Base-by-base conservation (phyloP, 371 early-diverging fungal genomes). In the Mucor plumbeus region DNA sequence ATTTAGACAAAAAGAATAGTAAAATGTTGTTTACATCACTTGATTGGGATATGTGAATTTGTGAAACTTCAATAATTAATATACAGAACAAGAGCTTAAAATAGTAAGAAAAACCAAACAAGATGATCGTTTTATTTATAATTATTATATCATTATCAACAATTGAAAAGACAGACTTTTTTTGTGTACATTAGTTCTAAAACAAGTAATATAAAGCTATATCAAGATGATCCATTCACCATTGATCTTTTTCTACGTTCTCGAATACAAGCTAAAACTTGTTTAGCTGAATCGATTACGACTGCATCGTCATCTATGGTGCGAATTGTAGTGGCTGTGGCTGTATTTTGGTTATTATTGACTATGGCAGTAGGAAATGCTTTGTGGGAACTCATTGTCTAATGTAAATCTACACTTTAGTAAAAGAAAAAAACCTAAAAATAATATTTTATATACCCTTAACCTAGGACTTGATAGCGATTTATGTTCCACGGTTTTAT, bases 211-310 rank as follows among this genome's bases (percentile, higher is more conserved):
- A 26, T 26, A 26, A 26, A 26, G 26, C 26, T 17, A 8, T 10
- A 50, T 50, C 11, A 50, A 11, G 61, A 38, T 58, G 48, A 14
- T 33, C 65, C 14, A 54, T 33, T 26, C 13, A 64, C 19, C 35
- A 61, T 26, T 4, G 70, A 53, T 33, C 60, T 65, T 50, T 66
- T 70, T 62, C 67, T 57, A 39, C 71, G 39, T 26, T 70, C 67
- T 50, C 62, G 14, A 36, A 70, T 70, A 31, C 50, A 62, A 11
- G 67, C 65, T 21, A 70, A 58, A 8, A 70, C 43, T 31, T 70
- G 71, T 66, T 58, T 70, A 15, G 71, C 71, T 48, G 66, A 66
- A 47, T 70, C 62, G 26, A 63, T 59, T 19, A 62, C 71, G 7
- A 36, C 33, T 31, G 21, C 39, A 39, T 39, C 58, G n/a, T 58